A percentile compares a stretch with the other conserved stretches of the same genome.
Conservation (phyloP, 2,329 filamentous ascomycete genomes). For the Pestalotiopsis sp. region DNA sequence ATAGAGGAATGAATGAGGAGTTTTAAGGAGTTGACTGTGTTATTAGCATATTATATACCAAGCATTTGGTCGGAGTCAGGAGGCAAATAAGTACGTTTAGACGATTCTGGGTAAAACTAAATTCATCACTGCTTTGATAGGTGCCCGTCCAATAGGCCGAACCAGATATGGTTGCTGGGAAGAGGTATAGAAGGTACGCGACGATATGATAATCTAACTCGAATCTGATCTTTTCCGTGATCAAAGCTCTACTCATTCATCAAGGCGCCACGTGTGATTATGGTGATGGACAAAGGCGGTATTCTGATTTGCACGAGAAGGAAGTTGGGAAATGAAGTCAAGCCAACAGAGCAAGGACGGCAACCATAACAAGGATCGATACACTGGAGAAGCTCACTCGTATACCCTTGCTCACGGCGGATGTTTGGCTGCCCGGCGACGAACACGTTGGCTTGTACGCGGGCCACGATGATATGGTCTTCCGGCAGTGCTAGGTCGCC, state of each 20-base stretch:
- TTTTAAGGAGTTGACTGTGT: constrained; percentile 10
- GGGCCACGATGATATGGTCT: background rate
- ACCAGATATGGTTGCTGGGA: background rate
- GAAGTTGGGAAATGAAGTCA: background rate
- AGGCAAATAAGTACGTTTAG: constrained; percentile 8
- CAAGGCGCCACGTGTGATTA: background rate
- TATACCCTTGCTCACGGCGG: background rate
- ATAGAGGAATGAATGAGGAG: constrained; percentile 14
- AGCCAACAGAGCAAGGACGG: background rate
- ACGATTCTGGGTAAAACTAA: constrained; percentile 1
- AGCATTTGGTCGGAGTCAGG: constrained; percentile 11
- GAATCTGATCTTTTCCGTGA: background rate
- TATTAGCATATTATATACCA: constrained; percentile 11
- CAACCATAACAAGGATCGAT: too few relatives aligned
- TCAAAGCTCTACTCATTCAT: background rate
- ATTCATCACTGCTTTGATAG: background rate
- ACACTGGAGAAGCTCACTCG: background rate
- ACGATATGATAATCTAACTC: background rate
- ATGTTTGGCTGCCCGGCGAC: background rate
- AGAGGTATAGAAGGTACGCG: constrained; percentile 1
- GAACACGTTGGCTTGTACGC: background rate
- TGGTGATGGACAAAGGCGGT: background rate
- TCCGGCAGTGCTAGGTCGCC: background rate
- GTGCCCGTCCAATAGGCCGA: background rate
- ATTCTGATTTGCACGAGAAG: too few relatives aligned